Evolutionary conservation across 306 rosid species (phyloP).

Genomic region (Sechiopsis laciniata): DNA sequence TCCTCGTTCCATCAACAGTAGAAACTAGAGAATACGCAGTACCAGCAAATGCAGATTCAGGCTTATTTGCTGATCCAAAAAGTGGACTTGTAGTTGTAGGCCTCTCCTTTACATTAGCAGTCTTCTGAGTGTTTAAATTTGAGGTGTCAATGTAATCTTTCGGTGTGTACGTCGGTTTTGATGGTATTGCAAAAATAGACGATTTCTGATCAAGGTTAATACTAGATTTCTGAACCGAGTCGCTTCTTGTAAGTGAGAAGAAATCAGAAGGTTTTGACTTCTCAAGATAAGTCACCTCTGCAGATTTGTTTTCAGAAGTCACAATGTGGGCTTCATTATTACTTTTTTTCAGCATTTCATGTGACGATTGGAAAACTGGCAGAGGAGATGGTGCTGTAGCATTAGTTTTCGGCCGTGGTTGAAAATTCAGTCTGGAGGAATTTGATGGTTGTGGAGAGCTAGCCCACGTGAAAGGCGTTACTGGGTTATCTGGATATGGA

Average conservation of each 20-base stretch:
- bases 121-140: slow-evolving; percentile 30
- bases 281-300: slow-evolving; percentile 16
- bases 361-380: slow-evolving; percentile 32
- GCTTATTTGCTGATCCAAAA: slow-evolving; percentile 38
- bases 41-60: slow-evolving; percentile 27
- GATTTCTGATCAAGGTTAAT: slow-evolving; percentile 30
- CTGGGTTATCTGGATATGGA: slow-evolving; percentile 32
- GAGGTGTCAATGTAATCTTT: slow-evolving; percentile 37
- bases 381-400: slow-evolving; percentile 28
- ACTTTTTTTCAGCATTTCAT: slow-evolving; percentile 27
- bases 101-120: slow-evolving; percentile 29
- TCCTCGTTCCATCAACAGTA: slow-evolving; percentile 29
- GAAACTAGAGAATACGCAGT: slow-evolving; percentile 28
- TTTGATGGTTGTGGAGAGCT: slow-evolving; percentile 31
- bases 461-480: slow-evolving; percentile 30
- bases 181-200: slow-evolving; percentile 26
- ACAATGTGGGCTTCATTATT: slow-evolving; percentile 27
- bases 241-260: slow-evolving; percentile 32
- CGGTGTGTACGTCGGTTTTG: slow-evolving; percentile 30
- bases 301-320: slow-evolving; percentile 30
- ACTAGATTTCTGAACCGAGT: slow-evolving; percentile 30
- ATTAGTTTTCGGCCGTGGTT: slow-evolving; percentile 30
- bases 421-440: slow-evolving; percentile 34
- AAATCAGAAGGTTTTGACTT: slow-evolving; percentile 35
- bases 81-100: slow-evolving; percentile 31